Conservation (phyloP, 371 early-diverging fungal genomes). For the Apophysomyces ossiformis region DNA sequence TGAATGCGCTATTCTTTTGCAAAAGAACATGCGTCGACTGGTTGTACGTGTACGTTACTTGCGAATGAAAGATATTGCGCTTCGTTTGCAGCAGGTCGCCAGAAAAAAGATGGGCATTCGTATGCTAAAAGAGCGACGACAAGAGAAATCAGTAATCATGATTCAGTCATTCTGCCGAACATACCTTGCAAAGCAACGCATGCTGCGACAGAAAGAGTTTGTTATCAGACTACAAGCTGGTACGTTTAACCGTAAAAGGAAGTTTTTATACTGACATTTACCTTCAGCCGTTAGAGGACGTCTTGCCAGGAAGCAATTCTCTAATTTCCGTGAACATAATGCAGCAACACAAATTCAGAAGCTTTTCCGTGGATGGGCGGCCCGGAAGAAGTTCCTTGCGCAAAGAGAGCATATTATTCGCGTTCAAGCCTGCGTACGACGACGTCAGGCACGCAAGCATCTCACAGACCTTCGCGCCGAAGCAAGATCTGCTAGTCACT, state of each 20-base stretch:
- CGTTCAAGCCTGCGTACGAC: slow-evolving; percentile 83
- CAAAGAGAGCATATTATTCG: slow-evolving; percentile 61
- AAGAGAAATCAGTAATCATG: slow-evolving; percentile 72
- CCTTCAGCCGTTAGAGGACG: slow-evolving; percentile 46
- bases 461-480: slow-evolving; percentile 77
- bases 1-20: slow-evolving; percentile 81
- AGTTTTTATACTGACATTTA: neutral
- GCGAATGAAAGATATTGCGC: slow-evolving; percentile 59
- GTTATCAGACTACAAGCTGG: slow-evolving; percentile 51
- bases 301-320: slow-evolving; percentile 60
- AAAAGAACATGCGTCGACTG: slow-evolving; percentile 87
- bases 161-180: slow-evolving; percentile 80
- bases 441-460: slow-evolving; percentile 66
- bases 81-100: slow-evolving; percentile 63
- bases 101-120: slow-evolving; percentile 70
- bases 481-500: slow-evolving; percentile 86
- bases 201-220: slow-evolving; percentile 36
- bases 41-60: slow-evolving; percentile 74
- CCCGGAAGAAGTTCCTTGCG: slow-evolving; percentile 61
- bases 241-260: slow-evolving; percentile 30
- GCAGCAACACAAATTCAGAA: slow-evolving; percentile 85
- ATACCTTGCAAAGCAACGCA: slow-evolving; percentile 65
- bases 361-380: slow-evolving; percentile 62
- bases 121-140: slow-evolving; percentile 57
- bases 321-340: slow-evolving; percentile 55